phyloP scores from a whole-genome alignment of 2,329 filamentous ascomycete species.

The Fusarium circinatum region DNA sequence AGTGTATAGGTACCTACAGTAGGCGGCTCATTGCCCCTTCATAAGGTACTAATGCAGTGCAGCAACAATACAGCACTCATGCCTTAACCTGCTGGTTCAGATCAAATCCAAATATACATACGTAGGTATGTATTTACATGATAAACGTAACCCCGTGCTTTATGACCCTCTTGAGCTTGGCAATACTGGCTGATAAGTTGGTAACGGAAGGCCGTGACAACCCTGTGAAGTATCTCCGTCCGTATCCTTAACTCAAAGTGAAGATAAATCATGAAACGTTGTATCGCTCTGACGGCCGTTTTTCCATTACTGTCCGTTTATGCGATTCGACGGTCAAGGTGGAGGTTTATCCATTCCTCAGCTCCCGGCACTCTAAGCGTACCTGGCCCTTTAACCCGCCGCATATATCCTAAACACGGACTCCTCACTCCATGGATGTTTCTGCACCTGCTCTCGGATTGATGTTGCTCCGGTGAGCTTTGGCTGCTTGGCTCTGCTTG shows the following conservation, averaged over 20 bases:
- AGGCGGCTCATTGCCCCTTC: neutral
- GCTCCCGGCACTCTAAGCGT: slow-evolving; percentile 16
- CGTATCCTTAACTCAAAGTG: neutral
- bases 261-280: slow-evolving; percentile 6
- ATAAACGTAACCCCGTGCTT: neutral
- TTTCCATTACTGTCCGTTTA: slow-evolving; percentile 11
- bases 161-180: slow-evolving; percentile 3
- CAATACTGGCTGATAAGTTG: slow-evolving; percentile 16
- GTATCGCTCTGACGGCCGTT: slow-evolving; percentile 5
- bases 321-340: slow-evolving; percentile 6
- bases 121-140: neutral
- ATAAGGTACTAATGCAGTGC: neutral
- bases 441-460: slow-evolving; percentile 11
- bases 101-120: neutral
- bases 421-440: slow-evolving; percentile 1
- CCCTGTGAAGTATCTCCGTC: neutral
- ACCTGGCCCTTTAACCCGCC: neutral
- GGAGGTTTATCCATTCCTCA: slow-evolving; percentile 38
- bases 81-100: neutral
- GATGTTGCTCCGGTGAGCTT: slow-evolving; percentile 10
- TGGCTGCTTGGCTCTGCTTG: neutral
- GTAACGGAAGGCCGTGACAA: slow-evolving; percentile 1
- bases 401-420: slow-evolving; percentile 3
- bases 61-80: neutral
- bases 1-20: neutral